phyloP scores from a whole-genome alignment of 306 rosid species.

The Vicia sativa region DNA sequence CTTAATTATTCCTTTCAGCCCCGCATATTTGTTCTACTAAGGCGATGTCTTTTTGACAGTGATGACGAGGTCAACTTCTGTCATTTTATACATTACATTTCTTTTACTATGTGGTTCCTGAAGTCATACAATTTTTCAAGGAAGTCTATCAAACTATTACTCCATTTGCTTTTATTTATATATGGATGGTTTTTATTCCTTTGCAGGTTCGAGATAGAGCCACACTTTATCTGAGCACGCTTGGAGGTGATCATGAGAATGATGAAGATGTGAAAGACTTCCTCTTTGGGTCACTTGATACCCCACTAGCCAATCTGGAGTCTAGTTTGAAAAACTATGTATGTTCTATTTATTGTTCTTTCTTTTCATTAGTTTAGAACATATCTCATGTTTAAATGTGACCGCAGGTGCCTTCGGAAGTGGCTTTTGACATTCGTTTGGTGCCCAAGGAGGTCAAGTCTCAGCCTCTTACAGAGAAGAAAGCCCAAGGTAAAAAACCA shows the following conservation, averaged over 20 bases:
- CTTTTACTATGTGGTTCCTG: slow-evolving; percentile 29
- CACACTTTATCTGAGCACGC: slow-evolving; percentile 80
- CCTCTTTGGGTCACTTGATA: slow-evolving; percentile 85
- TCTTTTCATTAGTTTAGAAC: slow-evolving; percentile 17
- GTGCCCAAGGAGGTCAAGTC: slow-evolving; percentile 90
- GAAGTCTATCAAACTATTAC: slow-evolving; percentile 6
- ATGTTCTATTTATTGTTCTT: slow-evolving; percentile 40
- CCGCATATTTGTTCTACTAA: slow-evolving; percentile 77
- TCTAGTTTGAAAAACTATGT: slow-evolving; percentile 85
- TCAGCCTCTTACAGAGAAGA: slow-evolving; percentile 91
- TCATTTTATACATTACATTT: slow-evolving; percentile 27
- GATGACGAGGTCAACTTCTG: slow-evolving; percentile 85
- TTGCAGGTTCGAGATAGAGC: slow-evolving; percentile 98
- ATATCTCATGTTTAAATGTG: slow-evolving; percentile 44
- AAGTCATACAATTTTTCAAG: slow-evolving; percentile 6
- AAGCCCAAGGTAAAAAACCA: slow-evolving; percentile 89
- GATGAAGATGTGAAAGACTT: slow-evolving; percentile 71
- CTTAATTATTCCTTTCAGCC: slow-evolving; percentile 64
- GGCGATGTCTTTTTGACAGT: slow-evolving; percentile 91
- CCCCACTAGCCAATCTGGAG: slow-evolving; percentile 89
- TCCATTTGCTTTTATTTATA: slow-evolving; percentile 17
- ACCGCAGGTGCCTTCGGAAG: slow-evolving; percentile 88
- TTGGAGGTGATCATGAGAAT: slow-evolving; percentile 85
- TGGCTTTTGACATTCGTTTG: slow-evolving; percentile 74
- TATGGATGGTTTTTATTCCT: slow-evolving; percentile 29